phyloP scores from a whole-genome alignment of 495 filamentous ascomycete genomes.

The Neurospora discreta region DNA sequence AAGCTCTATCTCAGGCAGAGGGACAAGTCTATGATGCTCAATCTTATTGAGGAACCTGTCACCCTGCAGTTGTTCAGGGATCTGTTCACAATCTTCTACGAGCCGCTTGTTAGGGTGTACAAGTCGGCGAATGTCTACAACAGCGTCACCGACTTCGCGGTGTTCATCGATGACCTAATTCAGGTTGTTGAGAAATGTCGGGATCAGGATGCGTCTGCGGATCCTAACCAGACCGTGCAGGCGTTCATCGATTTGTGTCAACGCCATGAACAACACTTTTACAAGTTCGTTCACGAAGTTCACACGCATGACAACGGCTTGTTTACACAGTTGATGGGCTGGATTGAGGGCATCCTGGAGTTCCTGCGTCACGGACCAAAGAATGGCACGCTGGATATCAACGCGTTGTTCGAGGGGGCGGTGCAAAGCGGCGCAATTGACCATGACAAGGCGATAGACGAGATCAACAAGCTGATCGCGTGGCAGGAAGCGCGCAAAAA shows the following conservation, averaged over 20 bases:
- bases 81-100: conserved; percentile 97
- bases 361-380: conserved; percentile 80
- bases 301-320: conserved; percentile 96
- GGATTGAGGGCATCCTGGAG: conserved; percentile 93
- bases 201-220: conserved; percentile 81
- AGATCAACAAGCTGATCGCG: conserved; percentile 74
- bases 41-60: conserved; percentile 87
- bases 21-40: conserved; percentile 95
- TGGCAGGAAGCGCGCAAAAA: conserved; percentile 94
- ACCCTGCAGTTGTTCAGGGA: conserved; percentile 90
- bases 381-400: conserved; percentile 80
- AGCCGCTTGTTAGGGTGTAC: conserved; percentile 90
- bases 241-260: conserved; percentile 95
- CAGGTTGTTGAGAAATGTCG: conserved; percentile 78
- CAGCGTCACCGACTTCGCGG: conserved; percentile 89
- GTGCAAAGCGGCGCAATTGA: conserved; percentile 55
- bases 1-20: conserved; percentile 86
- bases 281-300: conserved; percentile 97
- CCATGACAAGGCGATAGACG: conserved; percentile 56
- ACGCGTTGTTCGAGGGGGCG: conserved; percentile 75
- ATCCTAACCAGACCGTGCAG: conserved; percentile 98
- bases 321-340: conserved; percentile 90
- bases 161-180: conserved; percentile 87
- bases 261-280: conserved; percentile 90
- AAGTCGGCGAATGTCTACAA: conserved; percentile 98